These are phyloP conservation scores for Paraglomus brasilianum DNA, from an alignment of 192 early-diverging fungal species.

Conservation along the genomic window DNA sequence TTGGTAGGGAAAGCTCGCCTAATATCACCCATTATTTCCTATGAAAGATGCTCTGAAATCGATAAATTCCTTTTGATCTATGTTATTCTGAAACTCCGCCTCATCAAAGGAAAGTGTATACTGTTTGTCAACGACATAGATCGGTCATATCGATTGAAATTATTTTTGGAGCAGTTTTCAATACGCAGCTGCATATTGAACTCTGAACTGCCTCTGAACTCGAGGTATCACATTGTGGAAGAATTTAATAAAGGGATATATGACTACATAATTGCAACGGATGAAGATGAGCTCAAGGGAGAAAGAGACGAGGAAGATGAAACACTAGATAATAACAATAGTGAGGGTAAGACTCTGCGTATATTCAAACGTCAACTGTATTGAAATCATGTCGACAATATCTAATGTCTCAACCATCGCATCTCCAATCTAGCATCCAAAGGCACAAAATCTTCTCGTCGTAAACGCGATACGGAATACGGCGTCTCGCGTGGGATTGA, in stretches of 20 bases:
- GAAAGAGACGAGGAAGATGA: constrained; percentile 64
- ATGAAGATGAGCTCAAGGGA: constrained; percentile 73
- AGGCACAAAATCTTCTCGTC: constrained; percentile 47
- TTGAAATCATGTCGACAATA: no score
- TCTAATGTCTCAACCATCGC: no score
- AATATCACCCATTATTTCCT: no score
- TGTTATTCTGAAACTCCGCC: constrained; percentile 85
- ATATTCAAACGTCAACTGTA: no score
- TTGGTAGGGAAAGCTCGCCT: no score
- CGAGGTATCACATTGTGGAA: constrained; percentile 88
- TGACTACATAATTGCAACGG: constrained; percentile 94
- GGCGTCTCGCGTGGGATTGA: constrained; percentile 96
- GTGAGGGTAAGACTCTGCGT: constrained; percentile 34
- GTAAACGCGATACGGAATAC: constrained; percentile 79
- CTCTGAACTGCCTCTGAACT: constrained; percentile 91
- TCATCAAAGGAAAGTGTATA: constrained; percentile 88
- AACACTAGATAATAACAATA: constrained; percentile 45
- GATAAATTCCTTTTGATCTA: constrained; percentile 89
- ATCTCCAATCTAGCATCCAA: no score
- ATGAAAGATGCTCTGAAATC: constrained; percentile 59
- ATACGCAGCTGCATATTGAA: constrained; percentile 90
- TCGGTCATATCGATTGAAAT: constrained; percentile 83
- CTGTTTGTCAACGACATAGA: constrained; percentile 98
- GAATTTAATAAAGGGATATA: constrained; percentile 97
- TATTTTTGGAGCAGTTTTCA: constrained; percentile 97